These are phyloP conservation scores for Cryptomeria japonica DNA, from an alignment of 75 land plant genomes.

Conservation along the genomic window DNA sequence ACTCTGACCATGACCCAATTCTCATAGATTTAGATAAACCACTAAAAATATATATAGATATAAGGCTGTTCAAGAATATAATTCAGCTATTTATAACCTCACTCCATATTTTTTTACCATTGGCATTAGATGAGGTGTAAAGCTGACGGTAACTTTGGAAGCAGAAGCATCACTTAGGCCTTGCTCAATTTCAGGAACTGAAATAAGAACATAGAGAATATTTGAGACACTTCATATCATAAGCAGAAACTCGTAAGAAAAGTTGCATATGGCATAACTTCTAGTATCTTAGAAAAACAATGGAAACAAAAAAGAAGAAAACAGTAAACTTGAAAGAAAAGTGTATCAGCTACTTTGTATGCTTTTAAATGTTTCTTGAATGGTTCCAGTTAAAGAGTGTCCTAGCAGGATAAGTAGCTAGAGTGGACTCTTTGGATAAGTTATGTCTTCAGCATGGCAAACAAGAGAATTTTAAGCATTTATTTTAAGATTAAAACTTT, in stretches of 20 bases:
- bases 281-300: not conserved
- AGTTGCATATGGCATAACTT: not conserved
- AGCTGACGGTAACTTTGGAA: slow-evolving; percentile 81
- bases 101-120: slow-evolving; percentile 53
- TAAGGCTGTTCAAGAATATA: not conserved
- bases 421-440: not conserved
- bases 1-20: slow-evolving; percentile 41
- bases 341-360: not conserved
- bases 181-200: slow-evolving; percentile 99
- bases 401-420: not conserved
- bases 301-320: not conserved
- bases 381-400: not conserved
- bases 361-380: not conserved
- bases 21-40: not conserved
- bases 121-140: slow-evolving; percentile 96
- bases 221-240: not conserved
- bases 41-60: not conserved
- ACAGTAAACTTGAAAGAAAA: not conserved
- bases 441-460: not conserved
- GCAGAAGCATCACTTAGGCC: slow-evolving; percentile 73
- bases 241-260: not conserved
- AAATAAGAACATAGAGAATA: slow-evolving; percentile 9
- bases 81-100: not conserved
- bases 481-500: not conserved
- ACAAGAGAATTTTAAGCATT: not conserved